Evolutionary conservation across 306 rosid species (phyloP).

Genomic region (Cucurbita pepo): DNA sequence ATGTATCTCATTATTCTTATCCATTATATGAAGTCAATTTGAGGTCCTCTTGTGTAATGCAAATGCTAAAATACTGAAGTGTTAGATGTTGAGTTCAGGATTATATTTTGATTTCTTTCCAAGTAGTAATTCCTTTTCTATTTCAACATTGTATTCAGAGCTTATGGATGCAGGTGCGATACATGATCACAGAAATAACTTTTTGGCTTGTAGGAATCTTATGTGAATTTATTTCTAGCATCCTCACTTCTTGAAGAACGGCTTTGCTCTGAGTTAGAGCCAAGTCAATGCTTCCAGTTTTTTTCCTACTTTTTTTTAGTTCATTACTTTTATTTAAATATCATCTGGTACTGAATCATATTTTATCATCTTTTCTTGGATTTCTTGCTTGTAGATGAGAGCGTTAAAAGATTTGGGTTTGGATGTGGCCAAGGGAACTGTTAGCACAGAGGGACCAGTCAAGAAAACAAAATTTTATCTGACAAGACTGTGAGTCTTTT

Average conservation of each 20-base stretch:
- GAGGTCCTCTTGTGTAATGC: neutral
- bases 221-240: neutral
- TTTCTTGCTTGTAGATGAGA: slow-evolving; percentile 49
- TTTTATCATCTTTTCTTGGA: slow-evolving; percentile 11
- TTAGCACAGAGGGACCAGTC: slow-evolving; percentile 59
- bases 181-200: neutral
- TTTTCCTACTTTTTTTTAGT: neutral
- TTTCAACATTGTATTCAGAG: neutral
- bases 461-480: slow-evolving; percentile 64
- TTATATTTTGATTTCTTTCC: neutral
- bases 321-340: neutral
- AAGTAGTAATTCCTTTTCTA: neutral
- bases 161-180: neutral
- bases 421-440: slow-evolving; percentile 86
- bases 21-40: neutral
- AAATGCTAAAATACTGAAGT: neutral
- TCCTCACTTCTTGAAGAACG: neutral
- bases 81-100: neutral
- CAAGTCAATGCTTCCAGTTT: neutral
- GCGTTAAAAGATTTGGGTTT: slow-evolving; percentile 79
- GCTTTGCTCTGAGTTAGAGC: neutral
- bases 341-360: neutral
- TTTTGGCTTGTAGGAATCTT: neutral
- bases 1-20: neutral
- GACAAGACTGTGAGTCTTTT: slow-evolving; percentile 50